These are phyloP conservation scores for Pseudogymnoascus sp. DNA, from an alignment of 2,329 filamentous ascomycete genomes.

Conservation along the genomic window DNA sequence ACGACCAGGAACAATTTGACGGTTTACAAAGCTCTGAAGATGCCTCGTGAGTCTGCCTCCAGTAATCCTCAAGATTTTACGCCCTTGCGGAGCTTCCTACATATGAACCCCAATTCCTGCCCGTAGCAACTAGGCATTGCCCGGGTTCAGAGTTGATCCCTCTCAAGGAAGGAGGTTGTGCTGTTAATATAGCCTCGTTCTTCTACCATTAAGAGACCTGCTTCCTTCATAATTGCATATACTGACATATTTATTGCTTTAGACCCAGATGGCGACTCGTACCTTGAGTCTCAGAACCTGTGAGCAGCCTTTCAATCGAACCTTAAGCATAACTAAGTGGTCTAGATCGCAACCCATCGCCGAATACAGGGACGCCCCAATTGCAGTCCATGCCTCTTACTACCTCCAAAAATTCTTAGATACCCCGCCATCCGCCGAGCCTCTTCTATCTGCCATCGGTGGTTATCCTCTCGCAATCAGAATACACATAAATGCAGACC, in stretches of 20 bases:
- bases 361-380: slow-evolving; percentile 62
- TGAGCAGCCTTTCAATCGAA: background rate
- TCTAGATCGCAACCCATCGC: slow-evolving; percentile 45
- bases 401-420: slow-evolving; percentile 76
- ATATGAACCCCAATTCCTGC: background rate
- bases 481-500: slow-evolving; percentile 64
- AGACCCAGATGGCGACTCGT: slow-evolving; percentile 4
- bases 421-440: slow-evolving; percentile 64
- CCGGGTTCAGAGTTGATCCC: background rate
- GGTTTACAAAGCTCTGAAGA: background rate
- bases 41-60: background rate
- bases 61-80: background rate
- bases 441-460: slow-evolving; percentile 80
- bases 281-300: slow-evolving; percentile 2
- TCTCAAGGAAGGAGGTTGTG: background rate
- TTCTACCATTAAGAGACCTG: background rate
- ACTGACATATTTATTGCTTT: background rate
- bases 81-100: background rate
- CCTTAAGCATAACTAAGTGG: background rate
- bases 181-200: background rate
- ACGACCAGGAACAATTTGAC: background rate
- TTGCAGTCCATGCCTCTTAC: slow-evolving; percentile 84
- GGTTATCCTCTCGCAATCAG: slow-evolving; percentile 75
- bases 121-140: background rate
- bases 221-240: background rate